phyloP scores from a whole-genome alignment of 2,329 filamentous ascomycete genomes.

The Dactylellina drechsleri region DNA sequence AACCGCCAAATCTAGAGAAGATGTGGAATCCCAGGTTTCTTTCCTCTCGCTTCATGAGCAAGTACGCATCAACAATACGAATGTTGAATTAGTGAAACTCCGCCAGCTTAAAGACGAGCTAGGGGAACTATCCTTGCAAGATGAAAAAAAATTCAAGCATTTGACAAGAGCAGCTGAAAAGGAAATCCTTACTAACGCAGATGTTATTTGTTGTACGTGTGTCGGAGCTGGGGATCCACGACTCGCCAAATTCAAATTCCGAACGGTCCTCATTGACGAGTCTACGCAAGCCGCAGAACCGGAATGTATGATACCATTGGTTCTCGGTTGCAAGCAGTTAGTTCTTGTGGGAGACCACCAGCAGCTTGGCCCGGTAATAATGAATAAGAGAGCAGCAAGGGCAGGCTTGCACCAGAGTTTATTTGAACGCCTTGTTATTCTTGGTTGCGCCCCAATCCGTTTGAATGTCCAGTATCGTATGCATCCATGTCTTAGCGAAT shows the following conservation, averaged over 20 bases:
- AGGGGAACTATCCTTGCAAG: slow-evolving; percentile 90
- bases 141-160: slow-evolving; percentile 98
- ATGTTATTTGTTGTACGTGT: slow-evolving; percentile 98
- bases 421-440: slow-evolving; percentile 92
- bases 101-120: slow-evolving; percentile 91
- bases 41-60: slow-evolving; percentile 96
- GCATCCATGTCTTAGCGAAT: slow-evolving; percentile 96
- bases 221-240: slow-evolving; percentile 96
- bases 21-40: slow-evolving; percentile 97
- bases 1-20: slow-evolving; percentile 98
- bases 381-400: slow-evolving; percentile 99
- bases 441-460: slow-evolving; percentile 89
- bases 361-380: slow-evolving; percentile 96
- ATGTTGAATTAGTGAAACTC: slow-evolving; percentile 89
- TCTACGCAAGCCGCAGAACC: slow-evolving; percentile 98
- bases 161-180: slow-evolving; percentile 92
- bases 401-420: slow-evolving; percentile 97
- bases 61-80: slow-evolving; percentile 96
- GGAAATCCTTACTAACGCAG: slow-evolving; percentile 92
- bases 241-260: slow-evolving; percentile 96
- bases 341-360: slow-evolving; percentile 99
- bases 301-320: slow-evolving; percentile 97
- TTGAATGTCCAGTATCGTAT: slow-evolving; percentile 98
- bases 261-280: slow-evolving; percentile 96
- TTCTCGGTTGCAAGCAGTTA: slow-evolving; percentile 97